Evolutionary conservation across 495 filamentous ascomycete genomes (phyloP).

Genomic region (Penicillium atrosanguineum): DNA sequence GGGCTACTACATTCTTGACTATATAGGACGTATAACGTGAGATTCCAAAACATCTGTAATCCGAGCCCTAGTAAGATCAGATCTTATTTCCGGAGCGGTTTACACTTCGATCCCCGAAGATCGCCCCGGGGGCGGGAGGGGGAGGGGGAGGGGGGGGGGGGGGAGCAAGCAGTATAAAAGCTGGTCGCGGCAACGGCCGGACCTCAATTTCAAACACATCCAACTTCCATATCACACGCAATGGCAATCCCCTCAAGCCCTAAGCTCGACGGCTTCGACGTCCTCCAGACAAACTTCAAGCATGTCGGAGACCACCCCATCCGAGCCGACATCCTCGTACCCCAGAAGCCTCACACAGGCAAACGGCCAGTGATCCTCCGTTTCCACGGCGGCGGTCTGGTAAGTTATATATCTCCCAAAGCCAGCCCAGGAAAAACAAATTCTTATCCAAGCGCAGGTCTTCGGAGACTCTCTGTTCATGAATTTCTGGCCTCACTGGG

Average conservation of each 20-base stretch:
- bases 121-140: too few relatives aligned
- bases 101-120: too few relatives aligned
- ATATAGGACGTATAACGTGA: too few relatives aligned
- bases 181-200: background rate
- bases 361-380: slow-evolving; percentile 30
- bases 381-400: slow-evolving; percentile 37
- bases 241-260: slow-evolving; percentile 8
- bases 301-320: slow-evolving; percentile 30
- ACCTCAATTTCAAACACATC: background rate
- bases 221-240: background rate
- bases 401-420: slow-evolving; percentile 10
- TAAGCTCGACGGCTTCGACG: slow-evolving; percentile 28
- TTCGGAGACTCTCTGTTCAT: slow-evolving; percentile 30
- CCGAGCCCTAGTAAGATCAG: too few relatives aligned
- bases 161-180: too few relatives aligned
- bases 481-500: slow-evolving; percentile 32
- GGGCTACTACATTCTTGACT: too few relatives aligned
- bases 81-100: too few relatives aligned
- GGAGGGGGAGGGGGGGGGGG: too few relatives aligned
- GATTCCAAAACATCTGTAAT: too few relatives aligned
- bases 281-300: slow-evolving; percentile 34
- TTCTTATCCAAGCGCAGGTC: slow-evolving; percentile 14
- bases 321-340: slow-evolving; percentile 33
- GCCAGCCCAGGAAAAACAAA: background rate
- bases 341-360: slow-evolving; percentile 13